Conservation (phyloP, 345 rosid genomes). For the Syzygium aqueum region DNA sequence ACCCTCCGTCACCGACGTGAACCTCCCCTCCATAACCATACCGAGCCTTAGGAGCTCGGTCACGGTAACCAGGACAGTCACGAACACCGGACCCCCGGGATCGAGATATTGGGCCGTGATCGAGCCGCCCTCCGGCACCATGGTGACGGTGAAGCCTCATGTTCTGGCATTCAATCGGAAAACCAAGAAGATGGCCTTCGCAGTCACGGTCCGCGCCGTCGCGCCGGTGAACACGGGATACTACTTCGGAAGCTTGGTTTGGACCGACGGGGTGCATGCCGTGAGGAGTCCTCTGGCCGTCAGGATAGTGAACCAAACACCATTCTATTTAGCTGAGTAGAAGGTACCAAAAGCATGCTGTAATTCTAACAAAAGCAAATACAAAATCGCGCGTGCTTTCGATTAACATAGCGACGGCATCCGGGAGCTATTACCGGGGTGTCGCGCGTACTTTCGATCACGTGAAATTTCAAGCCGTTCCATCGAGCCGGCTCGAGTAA, state of each 20-base stretch:
- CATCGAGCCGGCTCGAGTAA: neutral
- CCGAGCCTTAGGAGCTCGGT: constrained; percentile 27
- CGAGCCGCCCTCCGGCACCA: constrained; percentile 33
- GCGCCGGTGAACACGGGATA: constrained; percentile 23
- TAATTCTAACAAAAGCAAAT: neutral
- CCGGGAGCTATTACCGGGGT: neutral
- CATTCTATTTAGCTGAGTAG: neutral
- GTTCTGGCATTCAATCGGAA: constrained; percentile 17
- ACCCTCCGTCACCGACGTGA: constrained; percentile 32
- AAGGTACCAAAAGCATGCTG: neutral
- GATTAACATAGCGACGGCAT: neutral
- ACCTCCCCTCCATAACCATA: constrained; percentile 59
- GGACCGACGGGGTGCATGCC: constrained; percentile 38
- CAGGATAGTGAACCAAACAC: constrained; percentile 3
- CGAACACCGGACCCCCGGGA: constrained; percentile 33
- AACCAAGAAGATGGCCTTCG: constrained; percentile 12
- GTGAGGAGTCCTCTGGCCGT: constrained; percentile 49
- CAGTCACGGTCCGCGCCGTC: constrained; percentile 10
- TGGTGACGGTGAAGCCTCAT: constrained; percentile 17
- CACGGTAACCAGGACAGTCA: constrained; percentile 45
- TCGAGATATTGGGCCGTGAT: constrained; percentile 32
- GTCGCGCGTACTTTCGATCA: neutral
- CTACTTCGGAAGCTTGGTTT: constrained; percentile 55
- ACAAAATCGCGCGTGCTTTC: neutral
- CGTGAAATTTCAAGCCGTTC: neutral